Conservation (phyloP, 2,329 filamentous ascomycete species). For the Graphilbum sp. region DNA sequence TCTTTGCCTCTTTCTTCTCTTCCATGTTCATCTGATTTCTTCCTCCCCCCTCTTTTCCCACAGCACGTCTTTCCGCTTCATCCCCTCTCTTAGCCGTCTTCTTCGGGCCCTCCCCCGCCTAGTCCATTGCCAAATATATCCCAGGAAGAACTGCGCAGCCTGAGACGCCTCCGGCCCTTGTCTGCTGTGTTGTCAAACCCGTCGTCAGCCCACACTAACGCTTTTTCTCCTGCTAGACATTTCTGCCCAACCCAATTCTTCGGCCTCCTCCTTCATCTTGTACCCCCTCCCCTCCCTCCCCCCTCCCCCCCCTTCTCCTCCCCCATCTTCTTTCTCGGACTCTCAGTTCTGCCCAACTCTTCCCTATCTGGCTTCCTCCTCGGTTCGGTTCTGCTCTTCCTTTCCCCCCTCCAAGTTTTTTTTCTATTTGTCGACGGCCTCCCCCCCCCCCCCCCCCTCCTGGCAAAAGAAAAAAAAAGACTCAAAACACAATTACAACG, state of each 20-base stretch:
- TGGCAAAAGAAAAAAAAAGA: too few species aligned
- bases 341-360: not conserved
- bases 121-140: conserved; percentile 8
- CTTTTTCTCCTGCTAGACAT: not conserved
- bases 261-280: not conserved
- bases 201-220: not conserved
- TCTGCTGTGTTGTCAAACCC: not conserved
- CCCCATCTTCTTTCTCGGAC: not conserved
- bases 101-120: not conserved
- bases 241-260: conserved; percentile 7
- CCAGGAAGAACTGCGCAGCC: not conserved
- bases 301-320: not conserved
- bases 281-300: not conserved
- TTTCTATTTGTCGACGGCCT: not conserved
- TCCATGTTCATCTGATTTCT: too few species aligned
- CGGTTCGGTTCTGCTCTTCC: too few species aligned
- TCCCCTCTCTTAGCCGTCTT: not conserved
- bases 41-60: too few species aligned
- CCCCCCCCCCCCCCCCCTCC: not conserved
- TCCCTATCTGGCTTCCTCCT: not conserved
- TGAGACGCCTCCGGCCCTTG: not conserved
- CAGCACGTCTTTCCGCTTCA: not conserved
- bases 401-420: too few species aligned
- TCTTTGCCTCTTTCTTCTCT: not conserved
- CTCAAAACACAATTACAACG: not conserved